Conservation (phyloP, 78 protist species). For the Paulinella micropora region DNA sequence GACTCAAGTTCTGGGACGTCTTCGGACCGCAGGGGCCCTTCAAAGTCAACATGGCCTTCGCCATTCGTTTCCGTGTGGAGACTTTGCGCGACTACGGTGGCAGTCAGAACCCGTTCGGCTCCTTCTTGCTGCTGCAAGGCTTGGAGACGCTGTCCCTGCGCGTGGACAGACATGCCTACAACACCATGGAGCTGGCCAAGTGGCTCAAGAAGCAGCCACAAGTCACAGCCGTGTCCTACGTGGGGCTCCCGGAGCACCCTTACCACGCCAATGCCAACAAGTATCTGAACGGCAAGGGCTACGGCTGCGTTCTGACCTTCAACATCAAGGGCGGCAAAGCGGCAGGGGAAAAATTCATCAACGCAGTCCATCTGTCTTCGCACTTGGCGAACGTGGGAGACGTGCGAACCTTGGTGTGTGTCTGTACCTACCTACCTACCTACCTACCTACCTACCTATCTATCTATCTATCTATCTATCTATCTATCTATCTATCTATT, state of each 20-base stretch:
- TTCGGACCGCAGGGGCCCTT: too few species aligned
- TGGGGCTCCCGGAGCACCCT: conserved; percentile 12
- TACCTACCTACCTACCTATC: too few species aligned
- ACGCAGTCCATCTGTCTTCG: conserved; percentile 14
- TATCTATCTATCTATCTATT: too few species aligned
- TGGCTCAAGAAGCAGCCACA: conserved; percentile 18
- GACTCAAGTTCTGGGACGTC: conserved; percentile 8
- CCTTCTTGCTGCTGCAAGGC: conserved; percentile 33
- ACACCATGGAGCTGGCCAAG: conserved; percentile 29
- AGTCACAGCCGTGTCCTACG: conserved; percentile 31
- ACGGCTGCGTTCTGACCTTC: conserved; percentile 28
- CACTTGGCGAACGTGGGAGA: conserved; percentile 57
- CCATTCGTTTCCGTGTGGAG: conserved; percentile 20
- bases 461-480: too few species aligned
- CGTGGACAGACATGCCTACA: conserved; percentile 17
- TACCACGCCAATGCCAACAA: conserved; percentile 22
- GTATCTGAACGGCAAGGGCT: conserved; percentile 20
- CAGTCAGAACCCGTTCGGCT: conserved; percentile 24
- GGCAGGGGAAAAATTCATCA: conserved; percentile 12
- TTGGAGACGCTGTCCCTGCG: conserved; percentile 41
- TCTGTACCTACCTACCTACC: too few species aligned
- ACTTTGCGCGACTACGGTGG: conserved; percentile 30
- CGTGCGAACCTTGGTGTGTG: conserved; percentile 33
- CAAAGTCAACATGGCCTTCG: too few species aligned
- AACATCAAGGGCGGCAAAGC: conserved; percentile 28